Percentiles rank a stretch among this genome's conserved stretches.
These are phyloP conservation scores for Cucumis sativus DNA, from an alignment of 306 rosid genomes.

Conservation along the genomic window DNA sequence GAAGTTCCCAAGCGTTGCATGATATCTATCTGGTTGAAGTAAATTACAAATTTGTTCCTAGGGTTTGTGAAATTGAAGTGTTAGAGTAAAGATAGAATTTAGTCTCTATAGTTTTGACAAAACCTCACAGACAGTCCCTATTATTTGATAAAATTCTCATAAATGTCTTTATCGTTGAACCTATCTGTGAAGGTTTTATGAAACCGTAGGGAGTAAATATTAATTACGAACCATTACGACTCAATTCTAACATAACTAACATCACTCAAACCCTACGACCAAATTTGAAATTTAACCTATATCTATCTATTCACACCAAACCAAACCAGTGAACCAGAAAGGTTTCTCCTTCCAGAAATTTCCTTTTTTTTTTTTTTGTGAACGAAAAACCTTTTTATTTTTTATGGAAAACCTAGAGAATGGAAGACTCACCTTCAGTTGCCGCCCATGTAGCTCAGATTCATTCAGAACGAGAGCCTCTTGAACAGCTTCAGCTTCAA, in stretches of 20 bases:
- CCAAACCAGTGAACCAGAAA: neutral
- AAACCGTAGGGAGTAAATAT: too few relatives aligned
- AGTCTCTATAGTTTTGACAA: too few relatives aligned
- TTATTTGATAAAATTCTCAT: too few relatives aligned
- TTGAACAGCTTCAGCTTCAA: slow-evolving; percentile 77
- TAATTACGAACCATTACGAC: too few relatives aligned
- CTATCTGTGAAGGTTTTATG: too few relatives aligned
- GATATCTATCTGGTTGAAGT: neutral
- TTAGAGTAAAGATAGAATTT: too few relatives aligned
- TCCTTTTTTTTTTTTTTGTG: neutral
- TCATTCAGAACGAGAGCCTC: slow-evolving; percentile 67
- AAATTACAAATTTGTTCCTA: too few relatives aligned
- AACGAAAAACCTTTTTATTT: neutral
- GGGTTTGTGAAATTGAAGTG: too few relatives aligned
- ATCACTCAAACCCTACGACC: too few relatives aligned
- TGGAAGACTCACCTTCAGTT: slow-evolving; percentile 45
- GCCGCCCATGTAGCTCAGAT: slow-evolving; percentile 88
- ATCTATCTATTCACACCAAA: neutral
- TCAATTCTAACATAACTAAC: too few relatives aligned
- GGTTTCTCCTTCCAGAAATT: neutral
- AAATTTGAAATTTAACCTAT: neutral
- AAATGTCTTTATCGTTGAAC: too few relatives aligned
- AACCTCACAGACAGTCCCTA: too few relatives aligned
- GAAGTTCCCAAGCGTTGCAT: neutral
- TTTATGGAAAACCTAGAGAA: neutral